Evolutionary conservation across 2,329 filamentous ascomycete species (phyloP).

Genomic region (Colletotrichum camelliae): DNA sequence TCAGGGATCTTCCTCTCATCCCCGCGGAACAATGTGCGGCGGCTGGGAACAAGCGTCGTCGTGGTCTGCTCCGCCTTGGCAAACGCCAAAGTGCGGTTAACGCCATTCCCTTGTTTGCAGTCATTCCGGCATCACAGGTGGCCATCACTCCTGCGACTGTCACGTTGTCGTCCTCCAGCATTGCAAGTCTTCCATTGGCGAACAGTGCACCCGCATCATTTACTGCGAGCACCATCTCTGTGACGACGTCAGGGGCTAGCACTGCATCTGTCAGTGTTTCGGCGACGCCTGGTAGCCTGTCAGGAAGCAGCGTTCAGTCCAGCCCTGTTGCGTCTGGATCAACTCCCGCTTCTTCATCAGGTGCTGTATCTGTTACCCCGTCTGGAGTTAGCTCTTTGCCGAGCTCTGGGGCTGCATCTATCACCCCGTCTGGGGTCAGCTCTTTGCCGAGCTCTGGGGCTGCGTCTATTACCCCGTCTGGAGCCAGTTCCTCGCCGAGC

Average conservation of each 20-base stretch:
- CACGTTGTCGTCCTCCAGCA: neutral
- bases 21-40: neutral
- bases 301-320: neutral
- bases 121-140: neutral
- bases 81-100: neutral
- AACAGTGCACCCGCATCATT: neutral
- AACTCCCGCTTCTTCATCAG: neutral
- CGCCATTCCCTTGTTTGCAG: neutral
- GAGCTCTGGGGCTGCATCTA: neutral
- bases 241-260: neutral
- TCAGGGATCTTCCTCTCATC: neutral
- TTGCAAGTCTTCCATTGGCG: neutral
- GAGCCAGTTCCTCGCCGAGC: neutral
- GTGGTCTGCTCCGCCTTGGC: neutral
- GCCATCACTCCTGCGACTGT: neutral
- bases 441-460: neutral
- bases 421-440: neutral
- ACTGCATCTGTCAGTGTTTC: neutral
- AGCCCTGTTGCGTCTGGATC: neutral
- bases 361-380: neutral
- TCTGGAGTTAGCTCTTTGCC: neutral
- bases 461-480: neutral
- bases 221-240: neutral
- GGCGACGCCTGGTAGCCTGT: neutral
- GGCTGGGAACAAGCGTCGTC: neutral